These are phyloP conservation scores for Tillandsia leiboldiana DNA, from an alignment of 176 grass and related monocot species.

Conservation along the genomic window DNA sequence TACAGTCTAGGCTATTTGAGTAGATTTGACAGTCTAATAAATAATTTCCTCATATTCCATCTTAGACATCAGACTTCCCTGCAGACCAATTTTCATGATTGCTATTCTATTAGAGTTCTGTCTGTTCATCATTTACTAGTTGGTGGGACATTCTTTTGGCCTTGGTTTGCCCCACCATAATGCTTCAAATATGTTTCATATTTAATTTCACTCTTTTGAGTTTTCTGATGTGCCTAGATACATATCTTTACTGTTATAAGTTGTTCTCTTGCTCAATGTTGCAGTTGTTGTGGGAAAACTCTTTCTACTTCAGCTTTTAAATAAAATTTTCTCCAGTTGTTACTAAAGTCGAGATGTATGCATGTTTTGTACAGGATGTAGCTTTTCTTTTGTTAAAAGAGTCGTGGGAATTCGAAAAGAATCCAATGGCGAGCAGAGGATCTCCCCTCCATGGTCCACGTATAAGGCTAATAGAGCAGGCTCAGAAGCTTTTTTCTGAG, in stretches of 20 bases:
- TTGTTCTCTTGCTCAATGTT: background rate
- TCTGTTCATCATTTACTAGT: background rate
- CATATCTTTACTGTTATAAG: background rate
- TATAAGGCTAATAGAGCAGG: conserved; percentile 73
- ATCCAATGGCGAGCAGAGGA: conserved; percentile 88
- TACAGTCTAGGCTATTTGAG: background rate
- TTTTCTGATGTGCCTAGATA: background rate
- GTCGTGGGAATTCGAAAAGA: conserved; percentile 79
- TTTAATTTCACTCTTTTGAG: background rate
- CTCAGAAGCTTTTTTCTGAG: conserved; percentile 77
- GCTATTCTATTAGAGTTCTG: background rate
- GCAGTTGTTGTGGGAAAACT: background rate
- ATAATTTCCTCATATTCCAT: background rate
- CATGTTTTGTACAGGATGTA: conserved; percentile 42
- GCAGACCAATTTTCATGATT: background rate
- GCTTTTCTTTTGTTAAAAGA: conserved; percentile 96
- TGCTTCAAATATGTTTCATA: background rate
- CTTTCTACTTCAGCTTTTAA: background rate
- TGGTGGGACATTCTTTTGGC: background rate
- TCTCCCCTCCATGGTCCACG: conserved; percentile 72
- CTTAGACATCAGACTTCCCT: background rate
- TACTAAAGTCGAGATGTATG: background rate
- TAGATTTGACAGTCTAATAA: background rate
- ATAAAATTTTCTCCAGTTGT: background rate
- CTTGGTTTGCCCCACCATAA: too few species aligned